A percentile compares a stretch with the other conserved stretches of the same genome.
phyloP scores from a whole-genome alignment of 805 yeast species.

The Candida alai region DNA sequence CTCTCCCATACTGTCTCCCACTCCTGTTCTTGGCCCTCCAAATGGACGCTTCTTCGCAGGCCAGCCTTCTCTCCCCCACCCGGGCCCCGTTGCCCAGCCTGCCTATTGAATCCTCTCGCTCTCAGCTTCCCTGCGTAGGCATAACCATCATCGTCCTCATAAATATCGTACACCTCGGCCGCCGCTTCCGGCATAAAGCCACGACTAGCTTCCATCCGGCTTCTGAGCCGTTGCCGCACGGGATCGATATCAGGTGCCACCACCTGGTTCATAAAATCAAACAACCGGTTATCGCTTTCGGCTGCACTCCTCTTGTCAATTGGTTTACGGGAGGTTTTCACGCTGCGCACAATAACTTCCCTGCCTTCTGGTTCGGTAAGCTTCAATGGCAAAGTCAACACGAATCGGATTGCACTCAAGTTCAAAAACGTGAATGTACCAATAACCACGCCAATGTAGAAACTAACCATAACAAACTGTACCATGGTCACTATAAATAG shows the following conservation, averaged over 20 bases:
- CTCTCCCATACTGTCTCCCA: too few species aligned
- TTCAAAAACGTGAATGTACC: slow-evolving; percentile 10
- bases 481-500: slow-evolving; percentile 8
- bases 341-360: neutral
- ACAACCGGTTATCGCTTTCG: neutral
- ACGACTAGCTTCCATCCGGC: neutral
- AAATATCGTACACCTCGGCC: neutral
- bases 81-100: neutral
- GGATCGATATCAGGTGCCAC: slow-evolving; percentile 5
- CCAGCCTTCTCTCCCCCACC: neutral
- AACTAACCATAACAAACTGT: slow-evolving; percentile 11
- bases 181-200: slow-evolving; percentile 1
- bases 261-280: slow-evolving; percentile 6
- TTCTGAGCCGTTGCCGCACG: slow-evolving; percentile 2
- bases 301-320: neutral
- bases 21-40: neutral
- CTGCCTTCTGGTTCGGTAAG: neutral
- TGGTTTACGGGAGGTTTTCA: neutral
- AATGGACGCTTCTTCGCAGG: neutral
- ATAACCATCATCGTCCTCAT: slow-evolving; percentile 13
- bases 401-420: slow-evolving; percentile 8
- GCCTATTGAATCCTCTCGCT: neutral
- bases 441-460: slow-evolving; percentile 11
- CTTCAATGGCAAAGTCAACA: slow-evolving; percentile 5
- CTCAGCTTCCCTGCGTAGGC: slow-evolving; percentile 5